Conservation (phyloP, 1,139 yeast genomes). For the Magnusiomyces ingens region DNA sequence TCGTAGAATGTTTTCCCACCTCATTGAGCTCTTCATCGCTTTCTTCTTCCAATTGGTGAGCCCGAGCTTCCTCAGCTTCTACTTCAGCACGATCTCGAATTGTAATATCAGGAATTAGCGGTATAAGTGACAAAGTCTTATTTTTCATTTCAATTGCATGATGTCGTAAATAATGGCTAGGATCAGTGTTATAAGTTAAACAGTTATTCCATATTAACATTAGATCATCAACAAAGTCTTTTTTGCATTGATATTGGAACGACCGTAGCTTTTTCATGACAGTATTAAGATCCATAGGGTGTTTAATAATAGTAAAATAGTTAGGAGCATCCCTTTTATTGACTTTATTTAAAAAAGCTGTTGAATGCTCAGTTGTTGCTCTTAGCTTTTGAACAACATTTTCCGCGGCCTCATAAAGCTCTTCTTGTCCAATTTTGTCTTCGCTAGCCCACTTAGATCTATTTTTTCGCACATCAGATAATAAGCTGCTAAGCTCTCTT, state of each 20-base stretch:
- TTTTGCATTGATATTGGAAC: slow-evolving; percentile 73
- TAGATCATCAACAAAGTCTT: slow-evolving; percentile 85
- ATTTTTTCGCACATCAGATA: slow-evolving; percentile 89
- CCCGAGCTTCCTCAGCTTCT: slow-evolving; percentile 68
- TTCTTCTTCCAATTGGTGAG: slow-evolving; percentile 32
- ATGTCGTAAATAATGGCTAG: slow-evolving; percentile 80
- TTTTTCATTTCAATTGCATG: slow-evolving; percentile 97
- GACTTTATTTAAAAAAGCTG: slow-evolving; percentile 90
- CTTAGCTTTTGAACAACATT: slow-evolving; percentile 86
- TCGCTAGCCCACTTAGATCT: slow-evolving; percentile 97
- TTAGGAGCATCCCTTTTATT: slow-evolving; percentile 97
- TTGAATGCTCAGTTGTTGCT: slow-evolving; percentile 92
- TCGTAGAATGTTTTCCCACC: slow-evolving; percentile 11
- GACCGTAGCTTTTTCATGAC: slow-evolving; percentile 83
- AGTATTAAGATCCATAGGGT: slow-evolving; percentile 95
- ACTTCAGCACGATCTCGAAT: slow-evolving; percentile 78
- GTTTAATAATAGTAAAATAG: slow-evolving; percentile 79
- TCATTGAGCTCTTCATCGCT: slow-evolving; percentile 24
- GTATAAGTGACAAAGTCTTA: slow-evolving; percentile 66
- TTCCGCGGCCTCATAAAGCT: slow-evolving; percentile 93
- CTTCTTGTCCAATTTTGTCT: slow-evolving; percentile 94
- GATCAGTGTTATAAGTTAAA: slow-evolving; percentile 87
- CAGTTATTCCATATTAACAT: slow-evolving; percentile 96
- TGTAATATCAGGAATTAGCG: slow-evolving; percentile 81
- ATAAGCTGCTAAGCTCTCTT: slow-evolving; percentile 71